Base-by-base conservation (phyloP, 2,329 filamentous ascomycete genomes). In the Trichoderma lentiforme region DNA sequence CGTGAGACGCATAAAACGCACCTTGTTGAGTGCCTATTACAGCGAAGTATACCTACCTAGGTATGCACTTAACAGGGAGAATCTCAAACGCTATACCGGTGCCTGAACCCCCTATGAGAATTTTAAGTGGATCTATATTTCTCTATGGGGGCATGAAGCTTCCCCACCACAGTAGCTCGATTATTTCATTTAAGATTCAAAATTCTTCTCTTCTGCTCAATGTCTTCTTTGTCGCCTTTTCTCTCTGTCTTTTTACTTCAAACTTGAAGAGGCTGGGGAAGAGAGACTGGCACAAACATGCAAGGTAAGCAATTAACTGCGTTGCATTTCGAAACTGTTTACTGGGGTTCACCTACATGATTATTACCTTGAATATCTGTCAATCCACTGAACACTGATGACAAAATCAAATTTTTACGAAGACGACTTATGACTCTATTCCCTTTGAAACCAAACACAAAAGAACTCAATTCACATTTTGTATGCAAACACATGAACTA, bases 351-450 rank as follows among this genome's bases (percentile, higher is more conserved):
- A 30, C 12, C 32, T 57, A 39, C 72, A 86, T 87, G 86, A 87
- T 87, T 87, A 87, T 78, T 73, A 76, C 78, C 76, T 79, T 83
- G 84, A 57, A 83, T 81, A 87, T 88, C 86, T 88, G 86, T 88
- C 86, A 88, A 88, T 88, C 86, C 86, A 81, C 86, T 87, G 86
- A 88, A 79, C 77, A 81, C 79, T 82, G 84, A 83, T 77, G 82
- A 85, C 80, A 83, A 77, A 79, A 73, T 78, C 80, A 79, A 82
- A 70, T 76, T 74, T 80, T 80, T 84, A 82, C 81, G 81, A 83
- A 82, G 81, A 83, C 81, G 81, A 83, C 81, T 83, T 82, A 83
- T 81, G 81, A 83, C 51, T 36, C 15, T 43, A 24, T 2, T 53
- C 58, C 21, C 26, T 4, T 15, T 64, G 9, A 53, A 18, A 21